Base-by-base conservation (phyloP, 2,329 filamentous ascomycete species). In the Scytalidium lignicola region DNA sequence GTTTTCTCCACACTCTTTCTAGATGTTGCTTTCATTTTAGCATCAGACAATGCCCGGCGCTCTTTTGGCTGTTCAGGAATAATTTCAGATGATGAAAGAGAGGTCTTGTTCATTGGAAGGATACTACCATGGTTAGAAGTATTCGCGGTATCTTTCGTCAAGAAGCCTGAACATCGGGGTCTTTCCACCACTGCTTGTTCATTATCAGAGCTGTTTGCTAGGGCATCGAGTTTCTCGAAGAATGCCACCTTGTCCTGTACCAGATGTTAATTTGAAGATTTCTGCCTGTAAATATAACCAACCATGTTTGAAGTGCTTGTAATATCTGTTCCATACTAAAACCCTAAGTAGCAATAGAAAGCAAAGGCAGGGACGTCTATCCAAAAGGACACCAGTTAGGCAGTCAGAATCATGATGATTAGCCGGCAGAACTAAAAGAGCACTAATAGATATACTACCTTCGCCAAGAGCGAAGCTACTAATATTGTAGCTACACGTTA, bases 141-240 rank as follows among this genome's bases (percentile, higher is more conserved):
- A 26, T 26, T 26, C 10, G 23, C 10, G 10, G 23, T 26, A 6
- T 26, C 10, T 26, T 26, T 10, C 10, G 23, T 10, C 10, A 10
- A 26, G 23, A 26, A 21, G 43, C 40, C 18, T 43, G 45, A 19
- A 28, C 12, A n/a, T 20, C 19, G 12, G 21, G 17, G 45, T 37
- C 6, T 15, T 17, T 37, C n/a, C n/a, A 17, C n/a, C 5, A n/a
- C 15, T 17, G 5, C 52, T 22, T 51, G 49, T 40, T 63, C 61
- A 7, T 56, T 51, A 26, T 63, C 60, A 17, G 60, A 62, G 37
- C 44, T 49, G n/a, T 62, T 47, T 37, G 56, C 53, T 20, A 64
- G 51, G 8, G 55, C 46, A 28, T 58, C 55, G 29, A 64, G 60
- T 44, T 55, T 51, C 12, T 51, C 47, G 45, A 60, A 62, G 45